Evolutionary conservation across 495 filamentous ascomycete genomes (phyloP).

Genomic region (Penicillium verhagenii): DNA sequence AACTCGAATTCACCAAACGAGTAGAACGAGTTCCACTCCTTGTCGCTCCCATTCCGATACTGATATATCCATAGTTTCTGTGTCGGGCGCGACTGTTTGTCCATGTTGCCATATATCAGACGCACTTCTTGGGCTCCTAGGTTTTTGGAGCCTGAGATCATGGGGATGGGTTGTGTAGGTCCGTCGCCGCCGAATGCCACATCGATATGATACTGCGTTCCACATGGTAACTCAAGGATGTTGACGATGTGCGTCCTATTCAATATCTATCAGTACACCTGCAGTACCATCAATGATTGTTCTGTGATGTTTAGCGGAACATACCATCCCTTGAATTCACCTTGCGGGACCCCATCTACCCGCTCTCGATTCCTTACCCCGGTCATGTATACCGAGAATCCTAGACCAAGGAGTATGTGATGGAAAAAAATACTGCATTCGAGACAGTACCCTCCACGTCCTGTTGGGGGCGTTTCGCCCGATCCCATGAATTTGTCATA

Average conservation of each 20-base stretch:
- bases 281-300: not conserved
- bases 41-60: constrained; percentile 44
- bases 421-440: constrained; percentile 70
- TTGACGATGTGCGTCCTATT: constrained; percentile 68
- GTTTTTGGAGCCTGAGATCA: constrained; percentile 42
- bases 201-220: constrained; percentile 59
- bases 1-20: constrained; percentile 63
- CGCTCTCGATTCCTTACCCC: constrained; percentile 42
- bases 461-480: constrained; percentile 25
- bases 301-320: not conserved
- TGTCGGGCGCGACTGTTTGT: constrained; percentile 36
- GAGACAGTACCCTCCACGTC: constrained; percentile 77
- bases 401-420: constrained; percentile 59
- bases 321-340: constrained; percentile 45
- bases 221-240: constrained; percentile 55
- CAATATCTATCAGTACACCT: too few species aligned
- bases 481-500: constrained; percentile 61
- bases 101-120: constrained; percentile 45
- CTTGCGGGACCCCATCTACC: constrained; percentile 28
- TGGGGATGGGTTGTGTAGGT: constrained; percentile 51
- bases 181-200: constrained; percentile 70
- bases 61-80: constrained; percentile 64
- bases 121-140: constrained; percentile 52
- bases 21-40: constrained; percentile 57
- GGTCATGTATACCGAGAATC: constrained; percentile 55